Conservation (phyloP, 345 rosid species). For the Stellera chamaejasme region DNA sequence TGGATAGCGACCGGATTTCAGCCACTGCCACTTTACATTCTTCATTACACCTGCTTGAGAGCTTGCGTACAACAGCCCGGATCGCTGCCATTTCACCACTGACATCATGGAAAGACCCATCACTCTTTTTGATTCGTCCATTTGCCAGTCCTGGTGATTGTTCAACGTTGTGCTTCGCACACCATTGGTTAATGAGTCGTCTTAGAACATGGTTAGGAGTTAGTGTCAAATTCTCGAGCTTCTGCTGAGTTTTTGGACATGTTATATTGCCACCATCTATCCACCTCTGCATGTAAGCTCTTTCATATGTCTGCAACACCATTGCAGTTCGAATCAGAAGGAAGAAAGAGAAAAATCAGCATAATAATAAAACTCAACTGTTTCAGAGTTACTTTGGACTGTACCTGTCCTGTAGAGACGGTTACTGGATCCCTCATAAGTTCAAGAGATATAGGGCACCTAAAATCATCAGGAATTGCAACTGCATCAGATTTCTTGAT, state of each 20-base stretch:
- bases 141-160: conserved; percentile 50
- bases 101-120: conserved; percentile 62
- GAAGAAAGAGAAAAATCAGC: conserved; percentile 3
- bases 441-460: conserved; percentile 88
- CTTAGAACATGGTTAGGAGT: conserved; percentile 88
- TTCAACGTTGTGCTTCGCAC: conserved; percentile 60
- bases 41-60: conserved; percentile 46
- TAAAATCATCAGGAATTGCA: conserved; percentile 66
- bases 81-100: conserved; percentile 59
- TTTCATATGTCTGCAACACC: conserved; percentile 82
- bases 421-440: conserved; percentile 96
- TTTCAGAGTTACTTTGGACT: neutral
- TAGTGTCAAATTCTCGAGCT: conserved; percentile 65
- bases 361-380: neutral
- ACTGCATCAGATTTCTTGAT: conserved; percentile 45
- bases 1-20: conserved; percentile 69
- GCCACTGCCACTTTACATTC: conserved; percentile 57
- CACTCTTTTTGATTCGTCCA: conserved; percentile 50
- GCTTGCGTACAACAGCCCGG: conserved; percentile 56
- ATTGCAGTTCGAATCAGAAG: conserved; percentile 8
- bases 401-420: conserved; percentile 93
- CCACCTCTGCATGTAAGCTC: conserved; percentile 95
- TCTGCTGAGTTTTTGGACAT: conserved; percentile 96
- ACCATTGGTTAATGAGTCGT: conserved; percentile 83
- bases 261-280: conserved; percentile 78